Evolutionary conservation across 148 eudicot species (phyloP).

Genomic region (Vaccinium darrowii): DNA sequence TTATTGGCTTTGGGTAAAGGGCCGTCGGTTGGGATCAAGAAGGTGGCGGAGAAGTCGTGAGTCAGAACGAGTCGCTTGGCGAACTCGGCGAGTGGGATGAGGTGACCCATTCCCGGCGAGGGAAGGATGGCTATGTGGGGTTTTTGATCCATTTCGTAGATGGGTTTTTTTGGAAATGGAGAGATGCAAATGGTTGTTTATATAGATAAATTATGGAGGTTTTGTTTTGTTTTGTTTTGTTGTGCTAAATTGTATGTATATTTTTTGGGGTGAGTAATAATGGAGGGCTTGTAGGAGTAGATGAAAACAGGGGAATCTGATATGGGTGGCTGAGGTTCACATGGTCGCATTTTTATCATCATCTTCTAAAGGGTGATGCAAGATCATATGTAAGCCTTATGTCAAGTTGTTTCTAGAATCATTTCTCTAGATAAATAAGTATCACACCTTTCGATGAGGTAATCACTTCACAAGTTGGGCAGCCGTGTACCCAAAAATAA

Average conservation of each 20-base stretch:
- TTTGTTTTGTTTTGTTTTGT: not conserved
- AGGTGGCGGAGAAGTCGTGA: constrained; percentile 1
- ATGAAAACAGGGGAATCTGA: not conserved
- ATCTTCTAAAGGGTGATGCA: not conserved
- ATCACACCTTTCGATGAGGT: too few relatives aligned
- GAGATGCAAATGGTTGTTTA: not conserved
- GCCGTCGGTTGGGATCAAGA: constrained; percentile 11
- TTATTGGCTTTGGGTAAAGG: not conserved
- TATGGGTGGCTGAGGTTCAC: not conserved
- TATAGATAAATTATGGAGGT: not conserved
- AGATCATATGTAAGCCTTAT: not conserved
- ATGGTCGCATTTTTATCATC: not conserved
- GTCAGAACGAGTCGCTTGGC: constrained; percentile 6
- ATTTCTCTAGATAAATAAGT: not conserved
- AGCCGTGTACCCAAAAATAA: too few relatives aligned
- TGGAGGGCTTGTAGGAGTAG: not conserved
- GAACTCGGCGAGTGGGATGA: constrained; percentile 20
- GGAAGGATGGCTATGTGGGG: constrained; percentile 10
- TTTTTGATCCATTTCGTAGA: not conserved
- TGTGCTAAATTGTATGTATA: too few relatives aligned
- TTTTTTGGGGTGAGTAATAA: too few relatives aligned
- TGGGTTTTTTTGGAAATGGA: not conserved
- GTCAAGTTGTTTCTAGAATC: not conserved
- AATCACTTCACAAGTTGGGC: too few relatives aligned
- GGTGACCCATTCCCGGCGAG: constrained; percentile 13